These are phyloP conservation scores for Nicotiana otophora DNA, from an alignment of 257 asterid species.

Conservation along the genomic window DNA sequence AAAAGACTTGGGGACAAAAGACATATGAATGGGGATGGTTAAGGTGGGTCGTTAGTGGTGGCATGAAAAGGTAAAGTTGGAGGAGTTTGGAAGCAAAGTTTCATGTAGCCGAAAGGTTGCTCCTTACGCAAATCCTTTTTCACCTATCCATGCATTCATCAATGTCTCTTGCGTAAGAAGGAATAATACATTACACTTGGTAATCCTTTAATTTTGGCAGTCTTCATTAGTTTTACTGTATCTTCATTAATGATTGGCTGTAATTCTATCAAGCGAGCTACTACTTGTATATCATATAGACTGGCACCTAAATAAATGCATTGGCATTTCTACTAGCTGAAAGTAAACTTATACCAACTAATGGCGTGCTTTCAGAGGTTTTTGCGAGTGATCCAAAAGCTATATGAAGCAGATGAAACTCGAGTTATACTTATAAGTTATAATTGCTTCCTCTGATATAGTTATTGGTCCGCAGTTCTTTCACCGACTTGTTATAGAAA, in stretches of 20 bases:
- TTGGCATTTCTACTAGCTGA: too few relatives aligned
- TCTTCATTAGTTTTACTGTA: background rate
- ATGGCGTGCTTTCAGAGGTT: too few relatives aligned
- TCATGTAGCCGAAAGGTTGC: slow-evolving; percentile 36
- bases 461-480: too few relatives aligned
- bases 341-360: too few relatives aligned
- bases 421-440: too few relatives aligned
- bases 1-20: slow-evolving; percentile 3
- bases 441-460: too few relatives aligned
- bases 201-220: background rate
- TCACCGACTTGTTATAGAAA: too few relatives aligned
- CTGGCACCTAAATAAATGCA: too few relatives aligned
- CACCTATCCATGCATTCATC: background rate
- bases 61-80: slow-evolving; percentile 30
- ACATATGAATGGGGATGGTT: slow-evolving; percentile 5
- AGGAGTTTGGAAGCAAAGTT: slow-evolving; percentile 43
- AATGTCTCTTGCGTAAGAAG: background rate
- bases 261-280: too few relatives aligned
- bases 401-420: too few relatives aligned
- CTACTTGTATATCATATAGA: too few relatives aligned
- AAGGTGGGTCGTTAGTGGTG: slow-evolving; percentile 19
- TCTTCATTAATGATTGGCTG: background rate
- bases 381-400: too few relatives aligned
- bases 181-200: background rate
- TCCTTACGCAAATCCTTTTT: slow-evolving; percentile 2